phyloP scores from a whole-genome alignment of 2,329 filamentous ascomycete genomes.

The Bipolaris oryzae region DNA sequence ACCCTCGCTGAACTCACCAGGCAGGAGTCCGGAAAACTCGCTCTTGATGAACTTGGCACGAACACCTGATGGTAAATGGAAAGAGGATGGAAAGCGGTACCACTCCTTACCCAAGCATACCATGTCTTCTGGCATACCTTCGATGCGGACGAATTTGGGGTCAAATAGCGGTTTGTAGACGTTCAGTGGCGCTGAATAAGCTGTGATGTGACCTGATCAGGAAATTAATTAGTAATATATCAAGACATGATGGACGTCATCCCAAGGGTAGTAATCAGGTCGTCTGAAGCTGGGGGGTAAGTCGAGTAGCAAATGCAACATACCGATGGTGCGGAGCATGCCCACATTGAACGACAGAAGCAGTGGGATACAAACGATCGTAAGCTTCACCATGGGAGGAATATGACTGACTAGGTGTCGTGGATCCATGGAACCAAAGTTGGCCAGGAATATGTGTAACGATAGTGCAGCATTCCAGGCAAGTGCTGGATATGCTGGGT shows the following conservation, averaged over 20 bases:
- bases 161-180: constrained; percentile 71
- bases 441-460: constrained; percentile 78
- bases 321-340: constrained; percentile 70
- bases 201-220: constrained; percentile 68
- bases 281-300: background rate
- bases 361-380: constrained; percentile 63
- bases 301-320: background rate
- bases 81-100: constrained; percentile 96
- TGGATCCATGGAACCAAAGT: constrained; percentile 73
- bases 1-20: constrained; percentile 85
- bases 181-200: constrained; percentile 79
- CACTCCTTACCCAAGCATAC: constrained; percentile 96
- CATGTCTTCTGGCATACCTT: constrained; percentile 71
- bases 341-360: constrained; percentile 70
- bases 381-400: constrained; percentile 75
- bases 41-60: constrained; percentile 88
- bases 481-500: constrained; percentile 89
- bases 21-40: constrained; percentile 85
- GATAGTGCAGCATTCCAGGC: constrained; percentile 86
- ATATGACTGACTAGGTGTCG: constrained; percentile 72
- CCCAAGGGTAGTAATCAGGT: background rate
- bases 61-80: constrained; percentile 83
- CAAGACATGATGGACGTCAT: background rate
- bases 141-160: constrained; percentile 60
- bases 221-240: background rate